A percentile compares a stretch with the other conserved stretches of the same genome.
Conservation (phyloP, 768 basidiomycete species). For the Termitomyces sp. region DNA sequence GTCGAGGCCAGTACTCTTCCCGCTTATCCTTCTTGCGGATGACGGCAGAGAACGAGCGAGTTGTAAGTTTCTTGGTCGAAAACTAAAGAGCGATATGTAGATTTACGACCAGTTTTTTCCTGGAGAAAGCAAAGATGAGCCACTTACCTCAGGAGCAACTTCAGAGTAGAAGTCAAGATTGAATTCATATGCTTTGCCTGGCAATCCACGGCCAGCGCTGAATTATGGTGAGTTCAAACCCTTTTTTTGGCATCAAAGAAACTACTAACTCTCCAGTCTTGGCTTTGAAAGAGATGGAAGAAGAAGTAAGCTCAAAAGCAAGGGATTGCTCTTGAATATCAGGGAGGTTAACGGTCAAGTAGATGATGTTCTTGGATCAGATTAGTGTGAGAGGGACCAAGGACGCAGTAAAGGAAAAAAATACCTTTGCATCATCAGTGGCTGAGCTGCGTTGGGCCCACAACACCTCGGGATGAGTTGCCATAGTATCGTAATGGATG, state of each 20-base stretch:
- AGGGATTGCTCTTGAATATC: conserved; percentile 59
- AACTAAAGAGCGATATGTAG: conserved; percentile 28
- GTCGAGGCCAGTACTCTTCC: conserved; percentile 85
- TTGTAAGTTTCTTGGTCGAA: conserved; percentile 54
- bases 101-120: neutral
- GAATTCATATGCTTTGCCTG: conserved; percentile 68
- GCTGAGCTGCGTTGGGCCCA: conserved; percentile 93
- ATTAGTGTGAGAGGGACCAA: conserved; percentile 5
- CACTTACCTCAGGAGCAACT: conserved; percentile 69
- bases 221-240: conserved; percentile 7
- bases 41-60: conserved; percentile 61
- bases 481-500: conserved; percentile 32
- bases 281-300: conserved; percentile 59
- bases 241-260: neutral
- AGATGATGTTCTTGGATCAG: conserved; percentile 72
- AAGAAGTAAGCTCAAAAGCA: conserved; percentile 53
- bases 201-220: conserved; percentile 34
- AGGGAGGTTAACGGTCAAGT: conserved; percentile 78
- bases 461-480: conserved; percentile 78
- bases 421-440: conserved; percentile 60
- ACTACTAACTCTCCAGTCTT: conserved; percentile 55
- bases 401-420: conserved; percentile 12
- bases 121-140: neutral
- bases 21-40: conserved; percentile 78
- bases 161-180: conserved; percentile 71